A percentile compares a stretch with the other conserved stretches of the same genome.
Evolutionary conservation across 495 filamentous ascomycete genomes (phyloP).

Genomic region (Tuber borchii): DNA sequence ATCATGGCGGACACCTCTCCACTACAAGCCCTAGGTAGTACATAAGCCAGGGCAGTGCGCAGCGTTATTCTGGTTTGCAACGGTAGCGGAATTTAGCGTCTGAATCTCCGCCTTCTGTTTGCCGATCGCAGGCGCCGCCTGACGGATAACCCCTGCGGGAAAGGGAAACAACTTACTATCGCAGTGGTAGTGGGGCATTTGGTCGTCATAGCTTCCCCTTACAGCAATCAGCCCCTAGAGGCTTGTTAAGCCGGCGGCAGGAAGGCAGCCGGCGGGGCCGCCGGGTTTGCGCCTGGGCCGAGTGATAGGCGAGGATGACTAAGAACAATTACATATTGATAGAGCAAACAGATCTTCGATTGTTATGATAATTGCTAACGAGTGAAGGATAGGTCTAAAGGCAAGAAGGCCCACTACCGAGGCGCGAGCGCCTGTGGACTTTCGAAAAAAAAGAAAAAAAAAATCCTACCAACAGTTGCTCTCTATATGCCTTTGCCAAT

Average conservation of each 20-base stretch:
- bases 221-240: slow-evolving; percentile 19
- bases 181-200: slow-evolving; percentile 36
- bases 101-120: too few relatives aligned
- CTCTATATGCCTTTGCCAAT: neutral
- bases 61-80: slow-evolving; percentile 10
- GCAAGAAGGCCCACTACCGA: neutral
- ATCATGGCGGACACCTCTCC: slow-evolving; percentile 50
- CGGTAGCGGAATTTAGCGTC: too few relatives aligned
- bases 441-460: neutral
- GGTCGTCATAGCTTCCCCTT: slow-evolving; percentile 42
- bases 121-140: too few relatives aligned
- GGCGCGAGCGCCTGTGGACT: neutral
- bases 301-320: slow-evolving; percentile 6
- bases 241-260: slow-evolving; percentile 22
- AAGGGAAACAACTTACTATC: too few relatives aligned
- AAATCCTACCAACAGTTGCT: neutral
- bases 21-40: slow-evolving; percentile 50
- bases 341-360: neutral
- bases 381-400: neutral
- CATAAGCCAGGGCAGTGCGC: slow-evolving; percentile 48
- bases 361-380: neutral
- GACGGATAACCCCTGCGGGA: too few relatives aligned
- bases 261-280: slow-evolving; percentile 25
- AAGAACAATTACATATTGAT: neutral
- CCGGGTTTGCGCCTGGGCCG: slow-evolving; percentile 12